Evolutionary conservation across 2,329 filamentous ascomycete genomes (phyloP), one percentile per base, ranked within the genome.

Genomic region (Botrytis paeoniae): DNA sequence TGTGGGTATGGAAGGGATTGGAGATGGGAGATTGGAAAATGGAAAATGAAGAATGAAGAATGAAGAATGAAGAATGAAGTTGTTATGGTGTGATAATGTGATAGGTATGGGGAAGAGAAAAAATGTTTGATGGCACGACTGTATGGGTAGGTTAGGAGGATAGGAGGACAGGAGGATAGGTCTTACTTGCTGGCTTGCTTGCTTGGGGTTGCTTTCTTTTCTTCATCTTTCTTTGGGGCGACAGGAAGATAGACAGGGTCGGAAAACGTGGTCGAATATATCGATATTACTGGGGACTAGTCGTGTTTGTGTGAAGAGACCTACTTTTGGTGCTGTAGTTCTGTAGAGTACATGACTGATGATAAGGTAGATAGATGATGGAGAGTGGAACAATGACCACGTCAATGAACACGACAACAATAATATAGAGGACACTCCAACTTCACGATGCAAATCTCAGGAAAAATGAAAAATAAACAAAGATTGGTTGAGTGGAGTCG

Each of bases 341-440:
- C 20, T 62, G 60, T 16, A 62, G 32, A 35, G 35, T 37, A 37
- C 20, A 35, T 16, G n/a, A 25, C 22, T 8, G 32, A 25, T n/a
- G n/a, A n/a, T n/a, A n/a, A n/a, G 64, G 64, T 37, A 66, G 32
- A 29, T 16, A 16, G 48, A n/a, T 12, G 14, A 45, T 14, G 51
- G 45, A 66, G 45, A 66, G 64, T 68, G 64, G 64, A 57, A 68
- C 64, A 41, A 32, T 37, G 45, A 68, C 64, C 45, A 54, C 45
- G 64, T 54, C 64, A 68, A 25, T 25, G 45, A 54, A 68, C 64
- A 68, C 48, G 64, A 68, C 64, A 57, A 57, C 64, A 29, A 37
- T 10, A 18, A 18, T 35, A 29, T 29, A 6, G 20, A 48, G 20
- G 45, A 25, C 9, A 48, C 25, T 54, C 12, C 48, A 54, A 54